These are phyloP conservation scores for Clavispora vitiphila DNA, from an alignment of 805 yeast genomes.

Conservation along the genomic window DNA sequence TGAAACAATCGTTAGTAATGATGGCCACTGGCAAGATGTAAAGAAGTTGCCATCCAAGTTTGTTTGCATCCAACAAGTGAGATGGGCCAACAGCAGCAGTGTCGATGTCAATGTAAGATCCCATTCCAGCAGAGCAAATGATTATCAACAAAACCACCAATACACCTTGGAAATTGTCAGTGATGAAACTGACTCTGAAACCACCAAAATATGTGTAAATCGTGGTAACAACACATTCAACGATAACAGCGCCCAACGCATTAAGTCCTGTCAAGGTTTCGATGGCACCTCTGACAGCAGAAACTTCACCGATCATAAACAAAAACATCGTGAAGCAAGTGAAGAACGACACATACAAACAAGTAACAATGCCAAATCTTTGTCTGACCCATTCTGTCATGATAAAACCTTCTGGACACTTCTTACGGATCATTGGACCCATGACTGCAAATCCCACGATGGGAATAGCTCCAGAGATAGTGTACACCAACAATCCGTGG, in stretches of 20 bases:
- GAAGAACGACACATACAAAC: slow-evolving; percentile 71
- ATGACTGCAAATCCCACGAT: slow-evolving; percentile 74
- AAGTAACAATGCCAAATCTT: slow-evolving; percentile 69
- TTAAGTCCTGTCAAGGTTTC: slow-evolving; percentile 72
- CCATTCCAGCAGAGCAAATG: slow-evolving; percentile 75
- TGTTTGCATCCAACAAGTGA: slow-evolving; percentile 59
- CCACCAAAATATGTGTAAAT: slow-evolving; percentile 88
- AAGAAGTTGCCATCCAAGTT: slow-evolving; percentile 83
- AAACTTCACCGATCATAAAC: slow-evolving; percentile 81
- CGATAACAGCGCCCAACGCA: slow-evolving; percentile 76
- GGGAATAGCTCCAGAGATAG: slow-evolving; percentile 76
- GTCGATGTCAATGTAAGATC: slow-evolving; percentile 64
- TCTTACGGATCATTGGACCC: slow-evolving; percentile 74
- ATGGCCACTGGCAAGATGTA: slow-evolving; percentile 84
- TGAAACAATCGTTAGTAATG: slow-evolving; percentile 82
- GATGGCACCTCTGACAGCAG: slow-evolving; percentile 74
- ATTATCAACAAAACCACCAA: slow-evolving; percentile 63
- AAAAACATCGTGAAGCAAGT: slow-evolving; percentile 81
- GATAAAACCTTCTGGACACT: slow-evolving; percentile 87
- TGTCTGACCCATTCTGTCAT: slow-evolving; percentile 91
- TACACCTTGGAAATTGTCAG: slow-evolving; percentile 81
- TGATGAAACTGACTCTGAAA: slow-evolving; percentile 78
- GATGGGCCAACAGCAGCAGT: slow-evolving; percentile 57
- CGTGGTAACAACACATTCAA: slow-evolving; percentile 82
- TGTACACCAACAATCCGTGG: slow-evolving; percentile 81